Evolutionary conservation across 2,329 filamentous ascomycete species (phyloP), one percentile per base, ranked within the genome.

Genomic region (Arthrocladium fulminans): DNA sequence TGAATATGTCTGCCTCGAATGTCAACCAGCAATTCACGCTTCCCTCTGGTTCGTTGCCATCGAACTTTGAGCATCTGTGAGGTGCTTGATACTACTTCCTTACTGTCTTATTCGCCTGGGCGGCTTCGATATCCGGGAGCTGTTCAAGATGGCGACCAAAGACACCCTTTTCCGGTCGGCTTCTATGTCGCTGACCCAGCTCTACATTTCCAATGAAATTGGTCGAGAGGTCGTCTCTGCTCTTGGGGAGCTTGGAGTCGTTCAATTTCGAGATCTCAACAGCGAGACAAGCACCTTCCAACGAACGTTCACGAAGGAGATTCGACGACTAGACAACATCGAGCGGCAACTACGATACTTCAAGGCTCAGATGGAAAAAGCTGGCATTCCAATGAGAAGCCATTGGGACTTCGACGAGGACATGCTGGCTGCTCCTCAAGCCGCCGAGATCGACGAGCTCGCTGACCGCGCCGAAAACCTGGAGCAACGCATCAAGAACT

Each of bases 161-260:
- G 88, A 97, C 73, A 95, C 89, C 70, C 86, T 96, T 75, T 97
- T 98, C 83, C 90, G 94, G 79, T 98, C 92, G 67, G 87, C 88
- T 86, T 87, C 96, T 71, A 98, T 98, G 92, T 96, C 88, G 78
- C 84, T 98, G 84, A 94, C 94, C 64, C 92, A 98, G 82, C 84
- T 98, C 64, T 98, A 97, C 73, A 94, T 98, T 63, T 88, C 92
- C 64, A 97, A 96, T 67, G 92, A 98, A 76, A 97, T 98, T 60
- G 90, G 92, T 61, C 83, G 92, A 65, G 94, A 98, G 74, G 90
- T 96, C 61, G 89, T 97, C 55, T 95, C 89, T 65, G 90, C 90
- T 49, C 76, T 98, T 57, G 92, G 92, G 65, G 92, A 98, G 77
- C 80, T 98, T 63, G 92, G 92, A 50, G 79, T 92, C 62, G 89